Conservation (phyloP, 2,329 filamentous ascomycete genomes). For the Cryphonectria radicalis region DNA sequence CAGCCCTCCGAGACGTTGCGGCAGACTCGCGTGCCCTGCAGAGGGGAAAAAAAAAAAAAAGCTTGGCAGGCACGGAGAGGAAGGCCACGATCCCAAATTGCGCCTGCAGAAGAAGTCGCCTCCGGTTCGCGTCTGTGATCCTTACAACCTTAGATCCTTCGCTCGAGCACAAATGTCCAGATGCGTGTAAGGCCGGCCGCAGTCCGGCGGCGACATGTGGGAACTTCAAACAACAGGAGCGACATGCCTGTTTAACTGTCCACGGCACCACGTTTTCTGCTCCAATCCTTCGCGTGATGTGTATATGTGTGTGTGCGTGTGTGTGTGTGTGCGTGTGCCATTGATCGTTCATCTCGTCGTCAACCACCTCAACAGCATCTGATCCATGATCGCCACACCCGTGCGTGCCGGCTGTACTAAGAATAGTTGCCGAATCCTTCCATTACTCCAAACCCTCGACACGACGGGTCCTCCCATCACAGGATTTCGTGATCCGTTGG, state of each 20-base stretch:
- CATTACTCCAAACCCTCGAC: background rate
- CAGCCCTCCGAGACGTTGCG: background rate
- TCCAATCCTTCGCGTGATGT: conserved; percentile 2
- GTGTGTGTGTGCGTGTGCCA: background rate
- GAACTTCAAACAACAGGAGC: conserved; percentile 13
- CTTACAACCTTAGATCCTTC: conserved; percentile 20
- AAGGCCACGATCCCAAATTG: background rate
- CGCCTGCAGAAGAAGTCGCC: conserved; percentile 5
- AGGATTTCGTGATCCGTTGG: background rate
- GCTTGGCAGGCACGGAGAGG: conserved; percentile 1
- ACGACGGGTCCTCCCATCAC: conserved; percentile 1
- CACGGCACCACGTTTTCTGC: conserved; percentile 13
- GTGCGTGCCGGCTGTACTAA: background rate
- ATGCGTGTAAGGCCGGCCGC: conserved; percentile 18
- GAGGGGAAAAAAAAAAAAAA: background rate
- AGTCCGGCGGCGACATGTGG: conserved; percentile 12
- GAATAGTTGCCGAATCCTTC: conserved; percentile 17
- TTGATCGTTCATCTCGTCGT: background rate
- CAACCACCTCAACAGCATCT: background rate
- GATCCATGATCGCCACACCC: conserved; percentile 9
- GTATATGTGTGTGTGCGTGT: background rate
- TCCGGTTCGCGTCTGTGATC: conserved; percentile 3
- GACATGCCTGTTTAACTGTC: background rate
- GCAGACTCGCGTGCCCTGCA: background rate
- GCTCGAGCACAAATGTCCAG: background rate